Conservation (phyloP, 2,329 filamentous ascomycete species). For the Fusarium verrucosum region DNA sequence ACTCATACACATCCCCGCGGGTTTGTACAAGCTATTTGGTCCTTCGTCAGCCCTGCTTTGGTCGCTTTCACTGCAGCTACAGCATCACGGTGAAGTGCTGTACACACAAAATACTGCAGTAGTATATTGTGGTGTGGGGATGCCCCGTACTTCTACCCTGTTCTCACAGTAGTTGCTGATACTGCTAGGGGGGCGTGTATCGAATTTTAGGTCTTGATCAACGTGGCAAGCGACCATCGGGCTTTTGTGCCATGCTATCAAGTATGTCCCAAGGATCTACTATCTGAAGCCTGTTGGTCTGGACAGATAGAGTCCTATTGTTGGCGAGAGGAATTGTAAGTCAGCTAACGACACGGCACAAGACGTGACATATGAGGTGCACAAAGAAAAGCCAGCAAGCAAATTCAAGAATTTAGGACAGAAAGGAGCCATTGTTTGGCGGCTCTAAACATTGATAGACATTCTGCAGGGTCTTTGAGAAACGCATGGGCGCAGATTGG, state of each 20-base stretch:
- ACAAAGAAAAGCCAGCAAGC: background rate
- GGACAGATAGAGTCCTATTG: constrained; percentile 1
- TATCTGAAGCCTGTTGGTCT: constrained; percentile 1
- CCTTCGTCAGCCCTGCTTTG: constrained; percentile 35
- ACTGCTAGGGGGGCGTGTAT: constrained; percentile 34
- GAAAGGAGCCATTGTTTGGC: background rate
- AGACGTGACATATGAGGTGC: background rate
- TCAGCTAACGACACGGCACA: background rate
- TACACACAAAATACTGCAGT: constrained; percentile 33
- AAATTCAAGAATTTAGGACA: background rate
- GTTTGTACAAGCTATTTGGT: constrained; percentile 29
- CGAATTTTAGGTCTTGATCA: constrained; percentile 43
- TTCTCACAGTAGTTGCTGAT: constrained; percentile 32
- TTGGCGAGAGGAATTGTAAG: background rate
- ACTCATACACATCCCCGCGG: constrained; percentile 23
- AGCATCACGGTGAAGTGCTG: constrained; percentile 33
- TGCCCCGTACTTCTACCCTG: constrained; percentile 33
- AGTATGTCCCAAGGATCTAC: background rate
- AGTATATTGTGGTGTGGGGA: constrained; percentile 41
- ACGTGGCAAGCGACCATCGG: constrained; percentile 49
- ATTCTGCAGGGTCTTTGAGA: constrained; percentile 43
- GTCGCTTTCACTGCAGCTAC: constrained; percentile 28
- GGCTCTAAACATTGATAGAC: constrained; percentile 19
- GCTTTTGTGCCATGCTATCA: constrained; percentile 17
- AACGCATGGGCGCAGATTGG: constrained; percentile 18